These are phyloP conservation scores for Metschnikowia reukaufii DNA, from an alignment of 805 yeast genomes.

Conservation along the genomic window DNA sequence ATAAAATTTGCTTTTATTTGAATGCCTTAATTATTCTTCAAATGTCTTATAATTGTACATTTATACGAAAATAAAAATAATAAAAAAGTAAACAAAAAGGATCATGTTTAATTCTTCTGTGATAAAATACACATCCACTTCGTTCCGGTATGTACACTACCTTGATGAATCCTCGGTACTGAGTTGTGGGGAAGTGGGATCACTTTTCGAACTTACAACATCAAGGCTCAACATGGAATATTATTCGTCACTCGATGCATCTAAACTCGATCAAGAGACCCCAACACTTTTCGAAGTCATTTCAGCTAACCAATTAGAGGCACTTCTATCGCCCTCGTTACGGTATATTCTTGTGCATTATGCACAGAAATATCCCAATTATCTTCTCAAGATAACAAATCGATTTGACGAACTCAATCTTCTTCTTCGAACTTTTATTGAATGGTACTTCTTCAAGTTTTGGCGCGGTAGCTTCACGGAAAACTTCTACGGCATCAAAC, in stretches of 20 bases:
- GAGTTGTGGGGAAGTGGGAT: constrained; percentile 10
- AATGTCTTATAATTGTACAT: too few species aligned
- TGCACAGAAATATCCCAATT: constrained; percentile 74
- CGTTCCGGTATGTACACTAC: constrained; percentile 3
- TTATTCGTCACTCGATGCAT: constrained; percentile 75
- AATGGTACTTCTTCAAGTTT: constrained; percentile 62
- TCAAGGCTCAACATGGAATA: constrained; percentile 60
- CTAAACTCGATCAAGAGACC: constrained; percentile 66
- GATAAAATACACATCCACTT: neutral
- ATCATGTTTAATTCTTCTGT: neutral
- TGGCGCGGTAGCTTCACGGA: constrained; percentile 91
- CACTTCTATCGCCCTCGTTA: constrained; percentile 76
- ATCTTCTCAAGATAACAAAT: constrained; percentile 59
- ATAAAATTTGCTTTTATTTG: too few species aligned
- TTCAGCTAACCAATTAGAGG: constrained; percentile 76
- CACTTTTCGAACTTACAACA: neutral
- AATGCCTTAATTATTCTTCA: too few species aligned
- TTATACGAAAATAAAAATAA: too few species aligned
- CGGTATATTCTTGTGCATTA: constrained; percentile 78
- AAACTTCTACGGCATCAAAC: constrained; percentile 85
- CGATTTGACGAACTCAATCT: constrained; percentile 76
- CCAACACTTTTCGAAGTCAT: constrained; percentile 90
- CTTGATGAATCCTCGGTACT: neutral
- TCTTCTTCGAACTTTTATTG: constrained; percentile 59
- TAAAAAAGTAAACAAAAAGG: too few species aligned